Evolutionary conservation across 805 yeast genomes (phyloP).

Genomic region (Metschnikowia kofuensis): DNA sequence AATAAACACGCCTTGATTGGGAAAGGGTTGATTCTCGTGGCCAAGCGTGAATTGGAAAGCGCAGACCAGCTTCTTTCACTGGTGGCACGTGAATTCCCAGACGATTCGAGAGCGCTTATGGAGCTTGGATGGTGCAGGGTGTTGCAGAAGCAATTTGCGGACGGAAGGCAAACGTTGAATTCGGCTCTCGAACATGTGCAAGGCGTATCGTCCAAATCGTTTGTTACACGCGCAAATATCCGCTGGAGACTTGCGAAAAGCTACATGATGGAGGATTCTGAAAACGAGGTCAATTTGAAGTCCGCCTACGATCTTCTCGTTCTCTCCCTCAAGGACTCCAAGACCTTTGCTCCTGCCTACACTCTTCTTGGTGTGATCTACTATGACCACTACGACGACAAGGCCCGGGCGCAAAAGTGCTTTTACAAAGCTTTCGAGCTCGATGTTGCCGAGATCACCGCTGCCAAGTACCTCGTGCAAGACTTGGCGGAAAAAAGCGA

Average conservation of each 20-base stretch:
- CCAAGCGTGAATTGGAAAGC: slow-evolving; percentile 51
- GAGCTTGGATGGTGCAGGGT: slow-evolving; percentile 81
- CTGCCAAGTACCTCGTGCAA: slow-evolving; percentile 71
- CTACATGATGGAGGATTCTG: slow-evolving; percentile 35
- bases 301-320: slow-evolving; percentile 58
- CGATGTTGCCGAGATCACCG: slow-evolving; percentile 67
- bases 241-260: slow-evolving; percentile 77
- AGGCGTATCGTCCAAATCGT: slow-evolving; percentile 52
- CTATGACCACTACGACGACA: slow-evolving; percentile 53
- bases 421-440: slow-evolving; percentile 87
- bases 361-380: slow-evolving; percentile 81
- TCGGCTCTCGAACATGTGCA: slow-evolving; percentile 40
- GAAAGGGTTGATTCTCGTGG: slow-evolving; percentile 72
- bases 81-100: slow-evolving; percentile 49
- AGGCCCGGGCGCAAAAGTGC: slow-evolving; percentile 74
- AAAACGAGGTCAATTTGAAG: slow-evolving; percentile 26
- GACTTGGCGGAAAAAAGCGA: slow-evolving; percentile 66
- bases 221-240: slow-evolving; percentile 56
- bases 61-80: slow-evolving; percentile 54
- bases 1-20: slow-evolving; percentile 72
- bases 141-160: slow-evolving; percentile 44
- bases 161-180: slow-evolving; percentile 53
- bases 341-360: slow-evolving; percentile 73
- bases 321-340: slow-evolving; percentile 59
- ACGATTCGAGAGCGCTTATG: slow-evolving; percentile 54